Evolutionary conservation across 2,329 filamentous ascomycete species (phyloP).

Genomic region (Ophiosphaerella herpotricha): DNA sequence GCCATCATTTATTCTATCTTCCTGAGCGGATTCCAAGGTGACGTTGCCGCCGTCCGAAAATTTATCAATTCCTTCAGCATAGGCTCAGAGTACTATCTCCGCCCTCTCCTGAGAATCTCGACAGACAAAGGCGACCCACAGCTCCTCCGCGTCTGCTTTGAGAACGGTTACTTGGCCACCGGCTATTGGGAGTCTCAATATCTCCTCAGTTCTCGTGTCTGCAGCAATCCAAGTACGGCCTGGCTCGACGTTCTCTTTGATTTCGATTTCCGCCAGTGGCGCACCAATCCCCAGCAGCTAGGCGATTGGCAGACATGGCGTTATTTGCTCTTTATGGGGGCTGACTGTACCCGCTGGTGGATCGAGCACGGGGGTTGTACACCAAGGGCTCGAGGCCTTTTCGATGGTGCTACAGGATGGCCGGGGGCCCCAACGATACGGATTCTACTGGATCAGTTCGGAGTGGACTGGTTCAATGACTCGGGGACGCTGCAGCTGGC

Average conservation of each 20-base stretch:
- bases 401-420: slow-evolving; percentile 1
- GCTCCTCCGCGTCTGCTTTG: slow-evolving; percentile 7
- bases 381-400: slow-evolving; percentile 3
- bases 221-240: slow-evolving; percentile 2
- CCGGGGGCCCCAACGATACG: slow-evolving; percentile 1
- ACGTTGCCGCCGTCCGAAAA: slow-evolving; percentile 4
- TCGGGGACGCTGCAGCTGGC: slow-evolving; percentile 8
- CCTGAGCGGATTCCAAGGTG: slow-evolving; percentile 6
- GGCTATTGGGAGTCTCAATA: slow-evolving; percentile 1
- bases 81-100: slow-evolving; percentile 3
- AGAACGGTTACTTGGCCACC: slow-evolving; percentile 1
- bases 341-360: slow-evolving; percentile 9
- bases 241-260: slow-evolving; percentile 11
- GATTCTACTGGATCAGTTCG: slow-evolving; percentile 5
- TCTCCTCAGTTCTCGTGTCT: background rate
- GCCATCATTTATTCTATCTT: slow-evolving; percentile 7
- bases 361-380: slow-evolving; percentile 7
- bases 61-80: slow-evolving; percentile 5
- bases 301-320: slow-evolving; percentile 2
- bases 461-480: slow-evolving; percentile 8
- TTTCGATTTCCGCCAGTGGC: slow-evolving; percentile 9
- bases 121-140: slow-evolving; percentile 1
- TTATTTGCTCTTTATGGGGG: slow-evolving; percentile 9
- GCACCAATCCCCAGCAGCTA: slow-evolving; percentile 3
- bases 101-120: slow-evolving; percentile 7